Percentiles rank a stretch among this genome's conserved stretches.
These are phyloP conservation scores for Sarocladiaceae sp. DNA, from an alignment of 2,329 filamentous ascomycete genomes.

Conservation along the genomic window DNA sequence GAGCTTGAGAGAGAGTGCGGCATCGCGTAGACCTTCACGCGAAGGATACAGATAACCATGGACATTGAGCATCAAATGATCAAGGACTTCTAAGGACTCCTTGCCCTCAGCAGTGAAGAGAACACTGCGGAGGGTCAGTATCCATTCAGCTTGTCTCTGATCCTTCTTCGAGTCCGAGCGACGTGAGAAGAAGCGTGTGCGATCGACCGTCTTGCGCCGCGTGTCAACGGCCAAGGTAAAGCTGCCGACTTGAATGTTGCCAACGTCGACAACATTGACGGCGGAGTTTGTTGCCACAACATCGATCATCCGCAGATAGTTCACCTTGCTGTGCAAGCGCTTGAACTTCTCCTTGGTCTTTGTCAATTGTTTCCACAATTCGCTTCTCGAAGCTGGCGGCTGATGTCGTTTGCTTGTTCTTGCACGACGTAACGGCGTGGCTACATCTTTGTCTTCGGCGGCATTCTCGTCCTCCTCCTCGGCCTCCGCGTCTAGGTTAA, in stretches of 20 bases:
- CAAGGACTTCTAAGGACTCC: slow-evolving; percentile 83
- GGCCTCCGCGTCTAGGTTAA: slow-evolving; percentile 14
- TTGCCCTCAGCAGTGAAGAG: slow-evolving; percentile 82
- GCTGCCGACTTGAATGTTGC: slow-evolving; percentile 78
- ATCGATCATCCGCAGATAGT: slow-evolving; percentile 87
- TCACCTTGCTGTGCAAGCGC: slow-evolving; percentile 76
- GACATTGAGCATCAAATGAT: slow-evolving; percentile 82
- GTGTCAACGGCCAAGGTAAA: slow-evolving; percentile 88
- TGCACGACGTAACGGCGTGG: slow-evolving; percentile 19
- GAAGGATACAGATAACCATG: slow-evolving; percentile 87
- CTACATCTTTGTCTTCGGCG: slow-evolving; percentile 19
- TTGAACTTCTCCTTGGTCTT: slow-evolving; percentile 82
- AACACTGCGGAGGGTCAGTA: slow-evolving; percentile 77
- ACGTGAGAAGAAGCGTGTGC: slow-evolving; percentile 83
- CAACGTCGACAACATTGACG: slow-evolving; percentile 73
- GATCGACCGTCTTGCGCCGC: slow-evolving; percentile 83
- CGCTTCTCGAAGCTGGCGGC: slow-evolving; percentile 45
- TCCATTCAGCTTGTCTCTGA: slow-evolving; percentile 83
- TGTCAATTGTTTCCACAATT: slow-evolving; percentile 77
- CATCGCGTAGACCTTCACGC: slow-evolving; percentile 82
- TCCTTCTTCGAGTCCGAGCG: slow-evolving; percentile 56
- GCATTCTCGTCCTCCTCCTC: slow-evolving; percentile 25
- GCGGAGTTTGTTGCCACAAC: slow-evolving; percentile 78
- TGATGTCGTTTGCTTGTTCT: slow-evolving; percentile 8
- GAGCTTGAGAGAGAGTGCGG: slow-evolving; percentile 84